Conservation (phyloP, 2,329 filamentous ascomycete genomes). For the Fusarium solani-melongenae region DNA sequence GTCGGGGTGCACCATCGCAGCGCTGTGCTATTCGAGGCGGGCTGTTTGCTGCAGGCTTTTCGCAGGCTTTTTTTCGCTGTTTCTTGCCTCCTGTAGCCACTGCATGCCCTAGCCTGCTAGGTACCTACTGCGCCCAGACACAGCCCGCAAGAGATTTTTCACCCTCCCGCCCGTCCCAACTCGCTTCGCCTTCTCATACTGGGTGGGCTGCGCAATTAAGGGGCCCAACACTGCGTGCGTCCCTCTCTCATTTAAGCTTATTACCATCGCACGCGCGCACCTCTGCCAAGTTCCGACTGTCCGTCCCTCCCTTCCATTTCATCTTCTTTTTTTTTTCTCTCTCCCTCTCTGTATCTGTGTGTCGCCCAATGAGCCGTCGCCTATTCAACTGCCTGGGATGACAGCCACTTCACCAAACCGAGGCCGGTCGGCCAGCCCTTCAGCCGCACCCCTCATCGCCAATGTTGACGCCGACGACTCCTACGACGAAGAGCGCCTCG, state of each 20-base stretch:
- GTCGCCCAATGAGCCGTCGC: not conserved
- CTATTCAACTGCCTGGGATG: not conserved
- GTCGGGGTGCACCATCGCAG: not conserved
- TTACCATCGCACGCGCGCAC: not conserved
- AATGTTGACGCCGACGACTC: conserved; percentile 11
- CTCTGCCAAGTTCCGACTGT: not conserved
- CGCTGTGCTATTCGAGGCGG: not conserved
- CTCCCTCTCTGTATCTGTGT: not conserved
- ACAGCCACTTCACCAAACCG: conserved; percentile 8
- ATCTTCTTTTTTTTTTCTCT: not conserved
- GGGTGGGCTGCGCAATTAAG: not conserved
- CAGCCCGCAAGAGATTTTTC: not conserved
- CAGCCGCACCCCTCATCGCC: not conserved
- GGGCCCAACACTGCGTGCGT: not conserved
- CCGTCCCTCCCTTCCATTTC: not conserved
- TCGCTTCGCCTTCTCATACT: not conserved
- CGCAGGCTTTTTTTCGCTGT: not conserved
- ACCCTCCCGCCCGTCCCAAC: not conserved
- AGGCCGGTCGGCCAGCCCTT: not conserved
- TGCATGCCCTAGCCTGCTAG: not conserved
- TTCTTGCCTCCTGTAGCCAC: not conserved
- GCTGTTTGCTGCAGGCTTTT: not conserved
- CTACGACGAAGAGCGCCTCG: conserved; percentile 43
- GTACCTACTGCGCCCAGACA: not conserved
- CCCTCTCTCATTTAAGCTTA: not conserved